phyloP scores from a whole-genome alignment of 352 stramenopile genomes.

The Phytopythium montanum region DNA sequence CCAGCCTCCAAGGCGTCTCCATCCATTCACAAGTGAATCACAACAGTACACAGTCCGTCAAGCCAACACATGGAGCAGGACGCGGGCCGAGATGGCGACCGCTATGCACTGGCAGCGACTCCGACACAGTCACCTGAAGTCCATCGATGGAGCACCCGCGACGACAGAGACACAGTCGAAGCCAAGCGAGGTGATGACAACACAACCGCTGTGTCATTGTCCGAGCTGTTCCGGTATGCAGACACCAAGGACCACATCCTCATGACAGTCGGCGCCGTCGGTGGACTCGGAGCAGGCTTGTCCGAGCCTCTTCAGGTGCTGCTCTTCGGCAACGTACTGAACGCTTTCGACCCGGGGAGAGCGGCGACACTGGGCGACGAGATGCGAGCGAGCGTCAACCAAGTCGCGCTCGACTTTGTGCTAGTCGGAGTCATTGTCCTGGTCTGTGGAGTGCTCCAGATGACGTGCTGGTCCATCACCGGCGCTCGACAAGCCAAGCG shows the following conservation, averaged over 20 bases:
- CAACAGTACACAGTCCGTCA: too few relatives aligned
- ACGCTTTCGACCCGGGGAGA: slow-evolving; percentile 24
- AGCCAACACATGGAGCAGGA: neutral
- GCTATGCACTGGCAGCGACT: neutral
- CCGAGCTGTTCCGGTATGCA: slow-evolving; percentile 22
- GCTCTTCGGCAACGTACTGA: slow-evolving; percentile 32
- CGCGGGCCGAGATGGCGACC: neutral
- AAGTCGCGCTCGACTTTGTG: slow-evolving; percentile 24
- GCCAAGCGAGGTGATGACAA: neutral
- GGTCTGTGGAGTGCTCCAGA: slow-evolving; percentile 33
- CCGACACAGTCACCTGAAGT: neutral
- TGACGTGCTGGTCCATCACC: slow-evolving; percentile 47
- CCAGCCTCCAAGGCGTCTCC: neutral
- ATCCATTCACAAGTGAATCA: neutral
- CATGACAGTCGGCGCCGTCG: slow-evolving; percentile 17
- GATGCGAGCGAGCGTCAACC: slow-evolving; percentile 23
- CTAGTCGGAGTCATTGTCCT: slow-evolving; percentile 24
- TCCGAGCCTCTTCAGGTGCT: slow-evolving; percentile 25
- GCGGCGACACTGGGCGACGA: neutral
- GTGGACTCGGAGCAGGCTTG: slow-evolving; percentile 11
- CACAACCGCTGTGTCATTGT: slow-evolving; percentile 11
- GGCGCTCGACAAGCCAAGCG: slow-evolving; percentile 42
- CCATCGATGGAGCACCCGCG: neutral
- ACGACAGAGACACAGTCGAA: neutral
- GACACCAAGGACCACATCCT: slow-evolving; percentile 19